Conservation (phyloP, 345 rosid species). For the Carallia brachiata region DNA sequence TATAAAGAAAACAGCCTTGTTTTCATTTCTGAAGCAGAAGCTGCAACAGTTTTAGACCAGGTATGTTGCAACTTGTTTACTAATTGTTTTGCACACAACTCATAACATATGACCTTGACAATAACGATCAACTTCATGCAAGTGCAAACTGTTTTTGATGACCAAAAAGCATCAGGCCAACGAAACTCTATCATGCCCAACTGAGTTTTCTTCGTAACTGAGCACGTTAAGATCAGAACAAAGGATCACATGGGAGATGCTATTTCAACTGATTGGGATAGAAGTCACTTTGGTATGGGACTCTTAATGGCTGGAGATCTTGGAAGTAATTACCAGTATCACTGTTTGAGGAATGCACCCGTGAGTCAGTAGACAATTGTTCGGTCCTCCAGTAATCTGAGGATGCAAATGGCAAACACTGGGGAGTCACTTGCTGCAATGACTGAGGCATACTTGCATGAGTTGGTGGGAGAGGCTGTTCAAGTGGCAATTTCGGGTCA, state of each 20-base stretch:
- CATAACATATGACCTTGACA: too few relatives aligned
- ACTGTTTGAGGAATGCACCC: conserved; percentile 23
- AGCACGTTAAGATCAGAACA: too few relatives aligned
- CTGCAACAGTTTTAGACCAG: too few relatives aligned
- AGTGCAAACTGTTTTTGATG: too few relatives aligned
- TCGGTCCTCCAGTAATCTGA: conserved; percentile 44
- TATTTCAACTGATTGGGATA: conserved; percentile 45
- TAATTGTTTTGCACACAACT: too few relatives aligned
- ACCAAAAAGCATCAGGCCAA: too few relatives aligned
- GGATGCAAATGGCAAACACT: conserved; percentile 27
- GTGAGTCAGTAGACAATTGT: conserved; percentile 29
- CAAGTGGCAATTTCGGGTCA: conserved; percentile 48
- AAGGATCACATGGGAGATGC: conserved; percentile 1
- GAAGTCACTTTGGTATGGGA: conserved; percentile 42
- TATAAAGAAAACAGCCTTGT: too few relatives aligned
- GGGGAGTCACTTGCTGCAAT: conserved; percentile 22
- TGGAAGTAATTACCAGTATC: conserved; percentile 35
- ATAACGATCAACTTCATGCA: too few relatives aligned
- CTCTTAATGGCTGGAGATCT: conserved; percentile 41
- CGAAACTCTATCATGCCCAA: too few relatives aligned
- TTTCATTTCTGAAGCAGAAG: too few relatives aligned
- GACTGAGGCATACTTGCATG: conserved; percentile 33
- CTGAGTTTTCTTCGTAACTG: too few relatives aligned
- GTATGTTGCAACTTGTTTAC: too few relatives aligned
- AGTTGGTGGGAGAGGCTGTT: conserved; percentile 25